Conservation (phyloP, 2,329 filamentous ascomycete species). For the Talaromyces sp. region DNA sequence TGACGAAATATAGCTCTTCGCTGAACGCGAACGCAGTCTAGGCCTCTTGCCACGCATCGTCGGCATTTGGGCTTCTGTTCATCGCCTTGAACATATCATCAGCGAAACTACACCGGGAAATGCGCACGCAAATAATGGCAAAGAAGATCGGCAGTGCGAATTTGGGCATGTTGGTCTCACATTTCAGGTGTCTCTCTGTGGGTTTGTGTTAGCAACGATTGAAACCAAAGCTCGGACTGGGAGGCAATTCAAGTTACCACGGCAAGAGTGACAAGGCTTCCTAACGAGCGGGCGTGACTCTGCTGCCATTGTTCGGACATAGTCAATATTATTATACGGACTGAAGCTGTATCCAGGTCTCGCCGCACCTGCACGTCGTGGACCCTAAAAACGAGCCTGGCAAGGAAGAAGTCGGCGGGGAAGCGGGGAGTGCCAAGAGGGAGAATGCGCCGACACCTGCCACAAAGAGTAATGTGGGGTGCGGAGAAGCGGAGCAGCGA, state of each 20-base stretch:
- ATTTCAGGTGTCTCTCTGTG: neutral
- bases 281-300: too few relatives aligned
- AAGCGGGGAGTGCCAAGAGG: too few relatives aligned
- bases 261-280: too few relatives aligned
- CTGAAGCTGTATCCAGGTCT: too few relatives aligned
- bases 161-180: neutral
- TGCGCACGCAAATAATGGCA: neutral
- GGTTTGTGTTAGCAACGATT: neutral
- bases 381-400: too few relatives aligned
- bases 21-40: neutral
- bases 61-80: neutral
- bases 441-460: too few relatives aligned
- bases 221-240: neutral
- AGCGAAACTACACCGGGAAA: neutral
- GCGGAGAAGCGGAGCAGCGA: too few relatives aligned
- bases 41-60: neutral
- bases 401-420: too few relatives aligned
- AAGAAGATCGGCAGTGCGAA: neutral
- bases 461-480: too few relatives aligned
- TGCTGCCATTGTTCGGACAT: too few relatives aligned
- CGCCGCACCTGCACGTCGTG: too few relatives aligned
- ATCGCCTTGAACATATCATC: neutral
- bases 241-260: neutral
- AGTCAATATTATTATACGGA: too few relatives aligned
- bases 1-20: neutral